Conservation (phyloP, 2,329 filamentous ascomycete species). For the Epichloe bromicola region DNA sequence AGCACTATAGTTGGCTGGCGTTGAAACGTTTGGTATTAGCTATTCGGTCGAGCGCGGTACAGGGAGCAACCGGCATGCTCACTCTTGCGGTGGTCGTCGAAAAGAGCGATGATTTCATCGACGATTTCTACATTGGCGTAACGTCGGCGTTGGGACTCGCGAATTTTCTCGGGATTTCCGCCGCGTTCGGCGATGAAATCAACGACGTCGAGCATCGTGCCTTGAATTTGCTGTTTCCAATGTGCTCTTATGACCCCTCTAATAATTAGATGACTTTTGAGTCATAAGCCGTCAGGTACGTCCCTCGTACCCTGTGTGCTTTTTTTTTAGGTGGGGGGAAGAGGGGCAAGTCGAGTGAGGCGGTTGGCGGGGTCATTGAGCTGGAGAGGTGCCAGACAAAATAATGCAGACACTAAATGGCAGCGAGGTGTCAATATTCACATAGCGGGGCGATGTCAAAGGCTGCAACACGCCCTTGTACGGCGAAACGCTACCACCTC, state of each 20-base stretch:
- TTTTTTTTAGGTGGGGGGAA: background rate
- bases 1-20: slow-evolving; percentile 52
- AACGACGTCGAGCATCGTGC: slow-evolving; percentile 57
- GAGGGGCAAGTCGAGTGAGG: background rate
- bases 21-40: background rate
- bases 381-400: background rate
- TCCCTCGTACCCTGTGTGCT: background rate
- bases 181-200: slow-evolving; percentile 79
- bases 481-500: background rate
- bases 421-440: background rate
- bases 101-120: slow-evolving; percentile 79
- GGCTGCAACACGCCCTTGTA: too few relatives aligned
- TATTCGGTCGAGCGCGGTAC: background rate
- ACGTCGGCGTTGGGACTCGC: slow-evolving; percentile 77
- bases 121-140: slow-evolving; percentile 71
- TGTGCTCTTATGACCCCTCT: background rate
- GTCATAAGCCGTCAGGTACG: background rate
- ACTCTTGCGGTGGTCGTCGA: slow-evolving; percentile 74
- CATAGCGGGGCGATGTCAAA: background rate
- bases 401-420: background rate
- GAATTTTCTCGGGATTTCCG: slow-evolving; percentile 82
- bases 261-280: background rate
- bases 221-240: background rate
- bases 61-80: slow-evolving; percentile 12
- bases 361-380: background rate